Percentiles rank a stretch among this genome's conserved stretches.
Evolutionary conservation across 106 monocot species (phyloP).

Genomic region (Iris macrosiphon): DNA sequence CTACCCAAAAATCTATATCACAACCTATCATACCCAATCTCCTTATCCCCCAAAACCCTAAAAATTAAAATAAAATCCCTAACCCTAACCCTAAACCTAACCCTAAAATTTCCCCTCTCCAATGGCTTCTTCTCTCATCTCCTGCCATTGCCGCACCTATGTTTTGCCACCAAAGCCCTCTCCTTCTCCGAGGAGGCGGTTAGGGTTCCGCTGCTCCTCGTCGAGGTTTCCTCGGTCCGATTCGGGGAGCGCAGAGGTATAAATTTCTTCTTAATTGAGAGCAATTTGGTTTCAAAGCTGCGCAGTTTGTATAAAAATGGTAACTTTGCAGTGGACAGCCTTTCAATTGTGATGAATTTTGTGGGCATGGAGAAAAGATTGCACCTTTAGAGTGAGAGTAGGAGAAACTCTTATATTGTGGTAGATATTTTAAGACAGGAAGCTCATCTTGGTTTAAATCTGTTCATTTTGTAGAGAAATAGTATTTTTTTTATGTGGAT

Average conservation of each 20-base stretch:
- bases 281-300: background rate
- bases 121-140: constrained; percentile 9
- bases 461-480: no score
- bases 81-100: background rate
- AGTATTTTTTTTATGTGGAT: no score
- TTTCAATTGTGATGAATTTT: no score
- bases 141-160: constrained; percentile 3
- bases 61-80: no score
- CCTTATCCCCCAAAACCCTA: no score
- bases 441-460: no score
- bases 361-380: no score
- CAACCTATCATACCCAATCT: background rate
- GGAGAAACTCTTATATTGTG: background rate
- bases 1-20: no score
- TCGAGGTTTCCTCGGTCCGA: background rate
- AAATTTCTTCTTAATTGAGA: background rate
- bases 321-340: no score
- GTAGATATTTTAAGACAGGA: no score
- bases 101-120: background rate
- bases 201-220: constrained; percentile 12
- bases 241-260: constrained; percentile 5
- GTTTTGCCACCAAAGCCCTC: background rate
- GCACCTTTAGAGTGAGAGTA: no score
- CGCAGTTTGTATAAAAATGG: no score
- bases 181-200: background rate